These are phyloP conservation scores for Pascua guehoae DNA, from an alignment of 1,284 basidiomycete genomes.

Conservation along the genomic window DNA sequence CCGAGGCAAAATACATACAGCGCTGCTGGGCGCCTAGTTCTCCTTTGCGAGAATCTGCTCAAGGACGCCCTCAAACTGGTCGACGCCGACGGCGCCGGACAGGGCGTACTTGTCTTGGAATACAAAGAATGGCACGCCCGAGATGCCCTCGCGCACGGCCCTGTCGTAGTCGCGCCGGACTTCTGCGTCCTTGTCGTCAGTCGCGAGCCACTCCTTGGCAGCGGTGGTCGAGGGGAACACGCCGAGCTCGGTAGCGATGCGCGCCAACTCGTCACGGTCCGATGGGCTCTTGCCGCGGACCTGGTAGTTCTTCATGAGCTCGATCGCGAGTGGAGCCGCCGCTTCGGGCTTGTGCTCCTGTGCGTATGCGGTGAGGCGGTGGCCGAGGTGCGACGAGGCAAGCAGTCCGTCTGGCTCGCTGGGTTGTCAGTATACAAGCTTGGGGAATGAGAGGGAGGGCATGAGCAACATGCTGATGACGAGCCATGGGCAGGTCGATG, in stretches of 20 bases:
- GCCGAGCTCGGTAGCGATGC: slow-evolving; percentile 38
- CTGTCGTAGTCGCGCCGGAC: slow-evolving; percentile 26
- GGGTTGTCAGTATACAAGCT: not conserved
- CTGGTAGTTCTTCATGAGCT: slow-evolving; percentile 46
- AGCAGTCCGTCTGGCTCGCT: not conserved
- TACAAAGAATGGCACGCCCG: slow-evolving; percentile 52
- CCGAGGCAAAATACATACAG: too few species aligned
- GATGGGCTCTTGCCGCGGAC: slow-evolving; percentile 41
- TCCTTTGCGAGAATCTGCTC: not conserved
- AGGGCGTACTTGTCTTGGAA: slow-evolving; percentile 45
- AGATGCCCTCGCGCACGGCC: slow-evolving; percentile 41
- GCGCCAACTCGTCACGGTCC: slow-evolving; percentile 35
- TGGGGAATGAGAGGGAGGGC: not conserved
- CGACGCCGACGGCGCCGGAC: slow-evolving; percentile 50
- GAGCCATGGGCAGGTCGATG: too few species aligned
- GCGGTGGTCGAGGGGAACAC: slow-evolving; percentile 31
- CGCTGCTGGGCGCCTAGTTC: too few species aligned
- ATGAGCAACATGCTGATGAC: too few species aligned
- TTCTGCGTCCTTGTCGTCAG: slow-evolving; percentile 33
- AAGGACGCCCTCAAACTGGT: slow-evolving; percentile 50
- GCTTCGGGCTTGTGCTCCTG: slow-evolving; percentile 33
- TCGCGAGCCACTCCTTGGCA: slow-evolving; percentile 32
- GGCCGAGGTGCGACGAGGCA: slow-evolving; percentile 39
- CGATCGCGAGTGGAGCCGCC: slow-evolving; percentile 36
- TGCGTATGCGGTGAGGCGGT: slow-evolving; percentile 40